Conservation (phyloP, 345 rosid species). For the Populus nigra region DNA sequence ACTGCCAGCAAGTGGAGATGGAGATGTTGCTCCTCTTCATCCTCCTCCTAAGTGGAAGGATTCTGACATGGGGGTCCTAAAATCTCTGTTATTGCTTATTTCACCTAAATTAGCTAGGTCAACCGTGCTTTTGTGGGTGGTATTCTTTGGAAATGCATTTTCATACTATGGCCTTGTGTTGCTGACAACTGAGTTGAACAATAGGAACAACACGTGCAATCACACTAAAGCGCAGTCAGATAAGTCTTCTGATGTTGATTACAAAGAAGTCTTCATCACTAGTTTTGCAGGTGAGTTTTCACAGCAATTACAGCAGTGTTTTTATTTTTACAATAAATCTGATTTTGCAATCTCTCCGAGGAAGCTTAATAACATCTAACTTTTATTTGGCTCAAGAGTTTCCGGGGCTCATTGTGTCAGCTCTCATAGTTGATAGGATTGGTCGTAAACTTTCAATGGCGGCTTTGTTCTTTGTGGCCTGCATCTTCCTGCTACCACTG, state of each 20-base stretch:
- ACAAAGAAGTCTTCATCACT: constrained; percentile 71
- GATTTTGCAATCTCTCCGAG: neutral
- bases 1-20: constrained; percentile 26
- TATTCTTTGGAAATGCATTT: constrained; percentile 87
- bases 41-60: constrained; percentile 26
- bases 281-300: constrained; percentile 68
- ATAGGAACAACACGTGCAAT: constrained; percentile 43
- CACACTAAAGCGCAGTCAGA: constrained; percentile 22
- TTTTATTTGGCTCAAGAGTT: constrained; percentile 41
- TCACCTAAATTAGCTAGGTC: constrained; percentile 63
- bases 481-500: constrained; percentile 74
- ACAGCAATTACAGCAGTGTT: neutral
- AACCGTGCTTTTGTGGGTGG: constrained; percentile 78
- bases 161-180: constrained; percentile 83
- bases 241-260: constrained; percentile 46
- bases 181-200: constrained; percentile 83
- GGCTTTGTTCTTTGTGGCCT: constrained; percentile 64
- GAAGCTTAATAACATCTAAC: constrained; percentile 16
- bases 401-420: constrained; percentile 82
- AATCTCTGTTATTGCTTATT: constrained; percentile 53
- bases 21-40: neutral
- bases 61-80: constrained; percentile 38
- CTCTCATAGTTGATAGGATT: constrained; percentile 65
- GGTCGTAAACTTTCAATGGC: constrained; percentile 89
- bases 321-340: neutral